phyloP scores from a whole-genome alignment of 2,329 filamentous ascomycete genomes.

The Pestalotiopsis sp. region DNA sequence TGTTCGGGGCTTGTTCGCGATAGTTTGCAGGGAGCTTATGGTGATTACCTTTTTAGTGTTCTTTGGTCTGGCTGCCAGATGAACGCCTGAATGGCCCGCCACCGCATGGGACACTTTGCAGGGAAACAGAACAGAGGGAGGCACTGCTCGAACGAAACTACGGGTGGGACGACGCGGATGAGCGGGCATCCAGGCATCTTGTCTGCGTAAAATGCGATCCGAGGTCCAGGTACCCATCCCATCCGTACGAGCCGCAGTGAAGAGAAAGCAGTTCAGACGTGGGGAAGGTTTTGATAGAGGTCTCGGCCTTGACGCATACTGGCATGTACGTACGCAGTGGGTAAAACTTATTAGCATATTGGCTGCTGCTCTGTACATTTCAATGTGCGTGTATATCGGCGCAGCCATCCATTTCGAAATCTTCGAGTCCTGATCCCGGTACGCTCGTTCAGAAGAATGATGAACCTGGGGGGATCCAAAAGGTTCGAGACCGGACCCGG shows the following conservation, averaged over 20 bases:
- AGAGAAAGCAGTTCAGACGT: background rate
- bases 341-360: background rate
- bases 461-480: background rate
- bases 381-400: background rate
- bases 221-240: background rate
- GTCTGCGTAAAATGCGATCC: background rate
- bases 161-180: background rate
- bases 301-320: background rate
- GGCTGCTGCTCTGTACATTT: background rate
- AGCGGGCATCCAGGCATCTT: background rate
- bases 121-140: background rate
- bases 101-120: background rate
- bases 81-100: background rate
- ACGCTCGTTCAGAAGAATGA: background rate
- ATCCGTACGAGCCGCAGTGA: too few relatives aligned
- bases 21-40: background rate
- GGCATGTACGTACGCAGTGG: background rate
- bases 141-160: background rate
- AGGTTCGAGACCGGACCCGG: background rate
- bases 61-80: background rate
- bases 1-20: background rate
- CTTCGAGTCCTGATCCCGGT: background rate
- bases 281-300: background rate
- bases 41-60: too few relatives aligned
- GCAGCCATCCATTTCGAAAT: too few relatives aligned